A percentile compares a stretch with the other conserved stretches of the same genome.
phyloP scores from a whole-genome alignment of 2,329 filamentous ascomycete genomes.

The Alternaria sp. region DNA sequence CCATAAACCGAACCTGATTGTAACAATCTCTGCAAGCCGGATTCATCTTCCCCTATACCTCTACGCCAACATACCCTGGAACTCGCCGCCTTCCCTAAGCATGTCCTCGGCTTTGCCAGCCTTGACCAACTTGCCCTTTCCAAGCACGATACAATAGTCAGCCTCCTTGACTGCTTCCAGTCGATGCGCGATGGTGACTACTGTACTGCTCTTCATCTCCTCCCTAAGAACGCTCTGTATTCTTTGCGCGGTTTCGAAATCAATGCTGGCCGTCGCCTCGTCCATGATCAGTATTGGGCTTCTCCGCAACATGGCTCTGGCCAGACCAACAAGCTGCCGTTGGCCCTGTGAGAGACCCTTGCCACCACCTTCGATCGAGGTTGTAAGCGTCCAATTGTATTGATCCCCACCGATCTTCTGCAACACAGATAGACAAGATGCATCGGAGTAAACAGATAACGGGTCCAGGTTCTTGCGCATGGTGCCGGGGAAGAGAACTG shows the following conservation, averaged over 20 bases:
- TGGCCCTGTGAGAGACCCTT: constrained; percentile 70
- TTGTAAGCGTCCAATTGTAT: constrained; percentile 60
- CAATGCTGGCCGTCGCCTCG: constrained; percentile 70
- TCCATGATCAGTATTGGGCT: constrained; percentile 69
- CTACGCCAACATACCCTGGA: constrained; percentile 43
- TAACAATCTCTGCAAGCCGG: not conserved
- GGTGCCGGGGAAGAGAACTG: constrained; percentile 67
- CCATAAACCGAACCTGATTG: not conserved
- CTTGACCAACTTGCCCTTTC: constrained; percentile 56
- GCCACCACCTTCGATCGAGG: constrained; percentile 65
- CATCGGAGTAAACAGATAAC: constrained; percentile 61
- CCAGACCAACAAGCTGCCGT: constrained; percentile 68
- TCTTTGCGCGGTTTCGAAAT: constrained; percentile 64
- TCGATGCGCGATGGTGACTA: constrained; percentile 70
- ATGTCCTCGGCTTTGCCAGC: constrained; percentile 43
- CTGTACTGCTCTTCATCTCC: constrained; percentile 64
- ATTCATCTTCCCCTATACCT: not conserved
- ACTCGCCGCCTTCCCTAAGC: constrained; percentile 42
- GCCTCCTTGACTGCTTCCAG: constrained; percentile 67
- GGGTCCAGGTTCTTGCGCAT: constrained; percentile 70
- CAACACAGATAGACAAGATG: constrained; percentile 61
- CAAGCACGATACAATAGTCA: constrained; percentile 61
- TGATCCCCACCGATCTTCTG: constrained; percentile 61
- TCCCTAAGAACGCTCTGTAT: constrained; percentile 63
- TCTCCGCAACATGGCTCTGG: constrained; percentile 66